Evolutionary conservation across 2,329 filamentous ascomycete genomes (phyloP), one percentile per base, ranked within the genome.

Genomic region (Verticillium klebahnii): DNA sequence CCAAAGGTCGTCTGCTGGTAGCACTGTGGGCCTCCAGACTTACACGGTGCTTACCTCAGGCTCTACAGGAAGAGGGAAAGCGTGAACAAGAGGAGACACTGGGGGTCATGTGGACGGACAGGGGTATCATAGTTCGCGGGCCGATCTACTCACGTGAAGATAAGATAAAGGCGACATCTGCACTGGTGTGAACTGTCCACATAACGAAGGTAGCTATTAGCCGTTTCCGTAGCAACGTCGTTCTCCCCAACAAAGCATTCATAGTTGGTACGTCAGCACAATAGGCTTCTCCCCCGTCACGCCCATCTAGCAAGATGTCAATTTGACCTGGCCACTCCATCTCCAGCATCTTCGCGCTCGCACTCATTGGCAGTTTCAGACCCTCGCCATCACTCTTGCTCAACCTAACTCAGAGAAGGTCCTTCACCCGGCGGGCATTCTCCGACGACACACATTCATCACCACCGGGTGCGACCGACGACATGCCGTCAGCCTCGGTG

Each of bases 401-500:
- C 17, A 40, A 40, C 12, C 14, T 2, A 17, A 40, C 15, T 40
- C 15, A 40, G 34, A 37, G 36, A 17, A 2, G 37, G 3, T 17
- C 4, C 6, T 40, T n/a, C 15, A 40, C 37, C 6, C 37, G 37
- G 15, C 12, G 15, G 14, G 37, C 37, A 17, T 7, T 17, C 37
- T 45, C 39, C 14, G 39, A 45, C 15, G 17, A n/a, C 39, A 17
- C 17, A 9, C n/a, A 3, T 17, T 8, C 39, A 19, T 45, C 45
- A 23, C 19, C n/a, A 23, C 45, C 17, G 37, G 15, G 37, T 15
- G 14, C 19, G n/a, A 12, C 23, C 50, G 39, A n/a, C 67, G 75
- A 67, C 70, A 89, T 89, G 86, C 85, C 85, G 75, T 84, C 82
- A 67, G 81, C 82, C 64, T 80, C 82, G 69, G 78, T 83, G 69